These are phyloP conservation scores for Neofusicoccum umdonicola DNA, from an alignment of 2,329 filamentous ascomycete genomes.

Conservation along the genomic window DNA sequence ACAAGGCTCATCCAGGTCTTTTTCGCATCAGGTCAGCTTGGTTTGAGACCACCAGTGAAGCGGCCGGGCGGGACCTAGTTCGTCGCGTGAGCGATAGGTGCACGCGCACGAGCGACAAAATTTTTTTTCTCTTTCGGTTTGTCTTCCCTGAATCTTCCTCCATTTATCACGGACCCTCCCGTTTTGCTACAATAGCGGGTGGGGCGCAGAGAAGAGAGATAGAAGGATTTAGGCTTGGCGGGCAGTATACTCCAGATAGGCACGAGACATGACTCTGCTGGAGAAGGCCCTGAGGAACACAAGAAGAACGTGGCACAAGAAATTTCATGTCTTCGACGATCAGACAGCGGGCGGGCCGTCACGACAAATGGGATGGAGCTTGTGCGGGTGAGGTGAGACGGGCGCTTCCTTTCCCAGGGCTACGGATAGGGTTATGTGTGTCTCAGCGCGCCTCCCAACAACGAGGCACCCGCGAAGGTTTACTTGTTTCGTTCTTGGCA, in stretches of 20 bases:
- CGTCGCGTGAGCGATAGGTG: too few relatives aligned
- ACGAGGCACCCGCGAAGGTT: not conserved
- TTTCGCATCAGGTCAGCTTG: not conserved
- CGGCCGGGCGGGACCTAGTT: not conserved
- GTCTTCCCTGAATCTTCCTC: not conserved
- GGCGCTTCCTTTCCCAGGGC: not conserved
- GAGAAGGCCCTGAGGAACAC: not conserved
- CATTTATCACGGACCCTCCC: not conserved
- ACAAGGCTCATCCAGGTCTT: not conserved
- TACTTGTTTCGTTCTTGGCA: not conserved
- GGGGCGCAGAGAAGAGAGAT: too few relatives aligned
- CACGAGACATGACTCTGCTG: not conserved
- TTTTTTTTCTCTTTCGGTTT: not conserved
- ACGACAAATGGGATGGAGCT: too few relatives aligned
- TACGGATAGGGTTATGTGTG: conserved; percentile 1
- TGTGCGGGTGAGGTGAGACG: not conserved
- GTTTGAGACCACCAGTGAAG: not conserved
- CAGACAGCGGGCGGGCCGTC: not conserved
- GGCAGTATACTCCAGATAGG: not conserved
- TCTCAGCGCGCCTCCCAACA: conserved; percentile 7
- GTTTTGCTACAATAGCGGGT: not conserved
- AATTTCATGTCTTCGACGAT: not conserved
- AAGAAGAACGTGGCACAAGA: not conserved
- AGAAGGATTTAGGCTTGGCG: not conserved
- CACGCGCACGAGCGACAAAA: not conserved